phyloP scores from a whole-genome alignment of 2,329 filamentous ascomycete genomes.

The Ophiocordyceps polyrhachis-furcata region DNA sequence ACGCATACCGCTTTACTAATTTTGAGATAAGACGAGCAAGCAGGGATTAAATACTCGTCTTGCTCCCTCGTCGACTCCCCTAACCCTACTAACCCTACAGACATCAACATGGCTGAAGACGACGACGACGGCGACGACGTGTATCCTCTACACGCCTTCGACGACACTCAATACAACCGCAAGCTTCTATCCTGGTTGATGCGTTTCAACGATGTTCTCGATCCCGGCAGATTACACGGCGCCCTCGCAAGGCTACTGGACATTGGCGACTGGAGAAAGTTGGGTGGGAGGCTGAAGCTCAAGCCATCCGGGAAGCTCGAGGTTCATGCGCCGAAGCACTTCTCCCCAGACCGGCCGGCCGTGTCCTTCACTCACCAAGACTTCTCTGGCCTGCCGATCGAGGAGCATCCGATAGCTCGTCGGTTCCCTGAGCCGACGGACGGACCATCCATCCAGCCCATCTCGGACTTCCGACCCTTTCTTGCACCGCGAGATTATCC shows the following conservation, averaged over 20 bases:
- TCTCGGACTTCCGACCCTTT: constrained; percentile 5
- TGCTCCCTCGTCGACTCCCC: not conserved
- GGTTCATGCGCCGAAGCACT: constrained; percentile 13
- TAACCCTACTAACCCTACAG: too few relatives aligned
- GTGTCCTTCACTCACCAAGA: constrained; percentile 19
- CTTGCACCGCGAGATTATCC: constrained; percentile 3
- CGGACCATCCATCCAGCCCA: constrained; percentile 4
- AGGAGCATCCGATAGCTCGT: constrained; percentile 20
- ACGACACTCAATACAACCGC: constrained; percentile 9
- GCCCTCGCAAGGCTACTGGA: constrained; percentile 19
- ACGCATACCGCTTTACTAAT: too few relatives aligned
- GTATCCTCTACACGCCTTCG: constrained; percentile 14
- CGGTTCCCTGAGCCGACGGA: constrained; percentile 14
- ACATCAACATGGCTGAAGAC: not conserved
- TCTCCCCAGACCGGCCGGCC: constrained; percentile 15
- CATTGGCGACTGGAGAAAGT: constrained; percentile 24
- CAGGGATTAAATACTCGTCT: not conserved
- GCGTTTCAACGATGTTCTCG: constrained; percentile 26
- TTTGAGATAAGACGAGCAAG: not conserved
- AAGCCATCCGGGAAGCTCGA: constrained; percentile 9
- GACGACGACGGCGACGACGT: constrained; percentile 9
- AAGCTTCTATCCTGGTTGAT: constrained; percentile 15
- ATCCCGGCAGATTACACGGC: constrained; percentile 17
- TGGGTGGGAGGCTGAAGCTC: constrained; percentile 22
- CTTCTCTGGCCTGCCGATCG: constrained; percentile 15